Evolutionary conservation across 2,329 filamentous ascomycete species (phyloP).

Genomic region (Stagonosporopsis rhizophila): DNA sequence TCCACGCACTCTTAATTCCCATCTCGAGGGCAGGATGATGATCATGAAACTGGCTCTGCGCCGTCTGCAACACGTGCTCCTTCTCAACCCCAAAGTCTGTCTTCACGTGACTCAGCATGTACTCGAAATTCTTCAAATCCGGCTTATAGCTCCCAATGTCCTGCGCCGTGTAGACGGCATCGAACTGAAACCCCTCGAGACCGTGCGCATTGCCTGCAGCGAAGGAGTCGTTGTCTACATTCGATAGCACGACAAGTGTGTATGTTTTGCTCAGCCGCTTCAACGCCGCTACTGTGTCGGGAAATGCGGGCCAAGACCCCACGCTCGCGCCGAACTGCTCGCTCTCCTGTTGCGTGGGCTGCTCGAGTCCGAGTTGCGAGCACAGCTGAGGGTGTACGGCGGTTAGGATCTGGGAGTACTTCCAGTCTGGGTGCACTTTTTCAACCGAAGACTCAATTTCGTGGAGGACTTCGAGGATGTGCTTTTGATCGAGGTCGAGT

Average conservation of each 20-base stretch:
- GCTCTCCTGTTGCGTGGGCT: slow-evolving; percentile 51
- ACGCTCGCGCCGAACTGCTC: slow-evolving; percentile 61
- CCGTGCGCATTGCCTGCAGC: slow-evolving; percentile 56
- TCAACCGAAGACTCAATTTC: slow-evolving; percentile 60
- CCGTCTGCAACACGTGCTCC: slow-evolving; percentile 69
- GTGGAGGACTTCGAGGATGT: slow-evolving; percentile 53
- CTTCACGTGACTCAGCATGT: slow-evolving; percentile 64
- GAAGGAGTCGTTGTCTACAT: slow-evolving; percentile 65
- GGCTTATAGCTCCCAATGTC: slow-evolving; percentile 78
- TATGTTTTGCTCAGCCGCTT: slow-evolving; percentile 58
- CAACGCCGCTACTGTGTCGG: slow-evolving; percentile 64
- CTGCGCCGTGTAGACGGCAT: slow-evolving; percentile 72
- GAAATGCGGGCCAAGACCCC: slow-evolving; percentile 63
- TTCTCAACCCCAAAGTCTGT: slow-evolving; percentile 64
- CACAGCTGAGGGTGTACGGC: slow-evolving; percentile 59
- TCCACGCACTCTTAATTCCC: slow-evolving; percentile 70
- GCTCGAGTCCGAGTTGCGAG: slow-evolving; percentile 49
- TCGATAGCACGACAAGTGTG: slow-evolving; percentile 68
- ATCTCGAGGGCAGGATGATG: slow-evolving; percentile 69
- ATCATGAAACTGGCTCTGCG: slow-evolving; percentile 71
- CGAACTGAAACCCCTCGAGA: slow-evolving; percentile 64
- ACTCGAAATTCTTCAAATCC: slow-evolving; percentile 67
- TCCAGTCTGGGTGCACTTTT: slow-evolving; percentile 60
- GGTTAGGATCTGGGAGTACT: slow-evolving; percentile 67
- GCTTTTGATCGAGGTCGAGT: slow-evolving; percentile 31